phyloP scores from a whole-genome alignment of 257 asterid genomes.

The Ilex asprella region DNA sequence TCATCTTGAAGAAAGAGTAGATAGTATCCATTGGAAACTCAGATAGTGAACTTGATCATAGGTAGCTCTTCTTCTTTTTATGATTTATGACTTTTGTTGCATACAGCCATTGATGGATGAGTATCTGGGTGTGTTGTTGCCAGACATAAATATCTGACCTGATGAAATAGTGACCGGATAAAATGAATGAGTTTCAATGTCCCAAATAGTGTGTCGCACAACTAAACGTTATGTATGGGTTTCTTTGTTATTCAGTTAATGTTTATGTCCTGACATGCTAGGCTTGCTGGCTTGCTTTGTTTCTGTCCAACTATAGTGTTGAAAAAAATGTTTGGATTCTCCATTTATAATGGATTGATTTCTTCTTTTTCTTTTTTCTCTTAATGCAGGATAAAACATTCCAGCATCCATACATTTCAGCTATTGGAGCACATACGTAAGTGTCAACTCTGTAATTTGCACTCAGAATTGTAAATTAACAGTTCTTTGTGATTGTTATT shows the following conservation, averaged over 20 bases:
- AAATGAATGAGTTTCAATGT: background rate
- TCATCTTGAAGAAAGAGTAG: no score
- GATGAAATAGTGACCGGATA: no score
- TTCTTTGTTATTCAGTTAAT: background rate
- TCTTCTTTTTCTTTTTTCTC: background rate
- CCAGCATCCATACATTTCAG: conserved; percentile 87
- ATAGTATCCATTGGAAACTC: no score
- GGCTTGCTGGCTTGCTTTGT: background rate
- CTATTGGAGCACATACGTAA: conserved; percentile 90
- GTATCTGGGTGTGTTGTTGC: no score
- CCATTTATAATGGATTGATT: background rate
- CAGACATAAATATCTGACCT: no score
- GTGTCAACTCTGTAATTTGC: conserved; percentile 18
- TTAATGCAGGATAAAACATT: conserved; percentile 85
- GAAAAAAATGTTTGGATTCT: background rate
- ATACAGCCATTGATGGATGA: no score
- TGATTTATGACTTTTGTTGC: no score
- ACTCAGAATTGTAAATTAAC: background rate
- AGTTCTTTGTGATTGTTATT: no score
- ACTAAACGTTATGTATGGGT: background rate
- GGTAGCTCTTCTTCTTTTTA: no score
- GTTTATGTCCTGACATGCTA: background rate
- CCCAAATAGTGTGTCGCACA: background rate
- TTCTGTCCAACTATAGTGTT: background rate
- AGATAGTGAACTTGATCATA: no score